These are phyloP conservation scores for Melanopsichium pennsylvanicum DNA, from an alignment of 1,284 basidiomycete genomes.

Conservation along the genomic window DNA sequence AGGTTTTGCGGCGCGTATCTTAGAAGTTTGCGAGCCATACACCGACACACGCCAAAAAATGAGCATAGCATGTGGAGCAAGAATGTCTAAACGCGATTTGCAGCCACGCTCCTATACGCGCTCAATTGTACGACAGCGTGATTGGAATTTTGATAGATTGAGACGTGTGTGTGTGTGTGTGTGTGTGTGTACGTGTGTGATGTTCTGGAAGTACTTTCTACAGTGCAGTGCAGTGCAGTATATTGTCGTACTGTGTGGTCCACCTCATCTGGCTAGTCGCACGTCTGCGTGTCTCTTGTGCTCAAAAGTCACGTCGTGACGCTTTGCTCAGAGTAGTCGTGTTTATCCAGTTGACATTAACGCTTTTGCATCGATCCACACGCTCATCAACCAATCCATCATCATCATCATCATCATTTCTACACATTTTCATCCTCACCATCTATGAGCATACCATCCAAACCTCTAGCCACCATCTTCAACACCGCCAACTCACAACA, in stretches of 20 bases:
- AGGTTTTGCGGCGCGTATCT: too few species aligned
- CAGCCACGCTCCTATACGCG: conserved; percentile 27
- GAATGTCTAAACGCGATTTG: conserved; percentile 8
- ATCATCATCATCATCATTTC: conserved; percentile 1
- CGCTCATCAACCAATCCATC: conserved; percentile 17
- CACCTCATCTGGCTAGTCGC: too few species aligned
- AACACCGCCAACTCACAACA: too few species aligned
- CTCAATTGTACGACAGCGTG: background rate
- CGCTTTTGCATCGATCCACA: conserved; percentile 7
- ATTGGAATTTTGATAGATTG: too few species aligned
- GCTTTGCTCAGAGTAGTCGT: background rate
- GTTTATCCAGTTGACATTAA: background rate
- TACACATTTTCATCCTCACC: background rate
- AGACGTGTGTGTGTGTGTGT: background rate
- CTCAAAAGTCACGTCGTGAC: conserved; percentile 7
- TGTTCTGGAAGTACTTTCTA: too few species aligned
- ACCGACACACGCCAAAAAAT: background rate
- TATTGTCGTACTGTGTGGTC: too few species aligned
- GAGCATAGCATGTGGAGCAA: conserved; percentile 33
- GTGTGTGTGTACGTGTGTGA: background rate
- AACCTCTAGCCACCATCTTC: too few species aligned
- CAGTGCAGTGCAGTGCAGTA: too few species aligned
- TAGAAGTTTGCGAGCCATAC: background rate
- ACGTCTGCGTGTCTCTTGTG: too few species aligned
- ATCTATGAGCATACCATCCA: background rate